Base-by-base conservation (phyloP, 768 basidiomycete species). In the Auriscalpium orientale region DNA sequence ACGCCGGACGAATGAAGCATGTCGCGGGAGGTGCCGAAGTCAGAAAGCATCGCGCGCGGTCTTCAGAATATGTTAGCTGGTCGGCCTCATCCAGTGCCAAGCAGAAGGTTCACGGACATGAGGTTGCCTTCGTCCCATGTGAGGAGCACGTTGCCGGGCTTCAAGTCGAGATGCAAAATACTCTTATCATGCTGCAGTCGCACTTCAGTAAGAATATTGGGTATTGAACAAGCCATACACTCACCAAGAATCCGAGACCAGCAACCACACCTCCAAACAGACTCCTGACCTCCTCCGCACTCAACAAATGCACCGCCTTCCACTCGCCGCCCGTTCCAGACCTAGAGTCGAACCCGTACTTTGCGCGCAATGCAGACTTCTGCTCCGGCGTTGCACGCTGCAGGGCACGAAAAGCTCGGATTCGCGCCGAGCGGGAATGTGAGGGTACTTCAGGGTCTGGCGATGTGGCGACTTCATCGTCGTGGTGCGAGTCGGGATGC, bases 21-120 rank as follows among this genome's bases (percentile, higher is more conserved):
- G 64, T 95, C 93, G 49, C 91, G 84, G 22, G 91, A 93, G 0
- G 94, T 95, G 16, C 95, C 95, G 69, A 98, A 98, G 64, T 98
- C 95, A 2, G 91, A 92, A 16, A 98, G 75, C 90, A 98, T 92
- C 1, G 92, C 94, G 64, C 91, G 81, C 3, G 95, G 95, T 56
- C 93, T 95, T 8, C 45, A n/a, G 10, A 8, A 11, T 56, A 34
- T 51, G 48, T 33, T 20, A n/a, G 10, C 16, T 36, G 7, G 51
- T 45, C 37, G 34, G 4, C 34, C 28, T 28, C 28, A 28, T 28
- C 28, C 28, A 28, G 28, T n/a, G n/a, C n/a, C 28, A 28, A 28
- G 28, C 16, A 16, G 18, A 28, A 47, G 38, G 56, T 36, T 46
- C 15, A 69, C 85, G 57, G 63, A 89, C 91, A 92, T 87, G 37